Conservation (phyloP, 2,329 filamentous ascomycete genomes). For the Neoscytalidium dimidiatum region DNA sequence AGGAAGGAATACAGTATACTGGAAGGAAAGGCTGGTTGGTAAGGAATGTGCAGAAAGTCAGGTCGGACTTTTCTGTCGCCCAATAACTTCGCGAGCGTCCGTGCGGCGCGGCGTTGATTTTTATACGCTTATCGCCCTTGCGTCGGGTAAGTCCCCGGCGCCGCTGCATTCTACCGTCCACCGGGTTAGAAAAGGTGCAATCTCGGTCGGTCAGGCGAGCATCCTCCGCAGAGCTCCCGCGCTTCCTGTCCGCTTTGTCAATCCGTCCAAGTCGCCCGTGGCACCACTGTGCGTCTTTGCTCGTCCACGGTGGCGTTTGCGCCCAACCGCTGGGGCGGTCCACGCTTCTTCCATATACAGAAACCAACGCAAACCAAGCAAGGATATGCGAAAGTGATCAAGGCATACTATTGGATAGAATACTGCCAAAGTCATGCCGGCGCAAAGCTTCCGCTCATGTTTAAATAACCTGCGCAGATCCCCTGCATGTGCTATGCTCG, state of each 20-base stretch:
- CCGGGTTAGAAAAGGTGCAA: neutral
- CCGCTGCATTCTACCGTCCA: neutral
- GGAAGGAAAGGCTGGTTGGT: neutral
- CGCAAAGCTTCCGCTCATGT: neutral
- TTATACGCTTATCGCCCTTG: slow-evolving; percentile 6
- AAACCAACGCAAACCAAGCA: neutral
- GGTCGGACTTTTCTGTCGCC: slow-evolving; percentile 19
- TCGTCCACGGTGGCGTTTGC: neutral
- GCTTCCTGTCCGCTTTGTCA: neutral
- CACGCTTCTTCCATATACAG: neutral
- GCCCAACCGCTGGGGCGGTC: neutral
- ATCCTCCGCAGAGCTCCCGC: neutral
- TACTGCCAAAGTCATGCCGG: neutral
- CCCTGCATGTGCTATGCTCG: neutral
- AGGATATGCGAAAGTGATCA: neutral
- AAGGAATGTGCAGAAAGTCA: neutral
- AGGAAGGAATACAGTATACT: neutral
- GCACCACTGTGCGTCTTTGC: neutral
- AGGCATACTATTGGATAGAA: neutral
- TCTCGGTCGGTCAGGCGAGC: neutral
- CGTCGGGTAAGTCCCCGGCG: neutral
- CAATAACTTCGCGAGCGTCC: slow-evolving; percentile 8
- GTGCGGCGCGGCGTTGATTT: slow-evolving; percentile 15
- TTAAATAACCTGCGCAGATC: neutral
- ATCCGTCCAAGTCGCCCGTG: no score